Evolutionary conservation across 257 asterid species (phyloP).

Genomic region (Orobanche coerulescens): DNA sequence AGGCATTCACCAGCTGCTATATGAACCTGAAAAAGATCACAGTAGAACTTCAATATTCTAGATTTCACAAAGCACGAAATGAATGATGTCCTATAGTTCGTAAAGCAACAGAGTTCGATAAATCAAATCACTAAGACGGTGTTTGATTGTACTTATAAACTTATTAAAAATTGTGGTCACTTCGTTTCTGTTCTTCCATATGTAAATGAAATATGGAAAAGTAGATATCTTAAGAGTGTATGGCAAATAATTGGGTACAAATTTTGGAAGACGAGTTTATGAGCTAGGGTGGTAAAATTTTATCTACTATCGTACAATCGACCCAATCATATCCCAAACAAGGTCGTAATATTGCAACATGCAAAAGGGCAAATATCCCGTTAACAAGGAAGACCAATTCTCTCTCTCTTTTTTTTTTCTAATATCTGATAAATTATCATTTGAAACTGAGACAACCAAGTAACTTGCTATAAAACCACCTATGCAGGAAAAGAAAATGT

Average conservation of each 20-base stretch:
- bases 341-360: not conserved
- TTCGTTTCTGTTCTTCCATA: not conserved
- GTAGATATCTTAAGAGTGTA: not conserved
- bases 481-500: not conserved
- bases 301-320: not conserved
- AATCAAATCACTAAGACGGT: not conserved
- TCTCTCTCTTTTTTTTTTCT: not conserved
- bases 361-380: not conserved
- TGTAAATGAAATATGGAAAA: not conserved
- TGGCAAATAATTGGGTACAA: not conserved
- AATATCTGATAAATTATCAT: not conserved
- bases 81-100: not conserved
- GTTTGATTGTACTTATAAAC: too few relatives aligned
- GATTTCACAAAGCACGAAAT: not conserved
- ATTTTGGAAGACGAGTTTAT: not conserved
- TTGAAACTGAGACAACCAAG: not conserved
- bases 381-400: not conserved
- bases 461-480: not conserved
- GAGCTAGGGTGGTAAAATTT: too few relatives aligned
- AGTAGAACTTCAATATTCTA: not conserved
- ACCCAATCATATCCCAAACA: not conserved
- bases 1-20: conserved; percentile 79
- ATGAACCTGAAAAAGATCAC: conserved; percentile 57
- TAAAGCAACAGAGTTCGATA: not conserved
- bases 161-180: not conserved